Evolutionary conservation across 257 asterid species (phyloP).

Genomic region (Nicotiana undulata): DNA sequence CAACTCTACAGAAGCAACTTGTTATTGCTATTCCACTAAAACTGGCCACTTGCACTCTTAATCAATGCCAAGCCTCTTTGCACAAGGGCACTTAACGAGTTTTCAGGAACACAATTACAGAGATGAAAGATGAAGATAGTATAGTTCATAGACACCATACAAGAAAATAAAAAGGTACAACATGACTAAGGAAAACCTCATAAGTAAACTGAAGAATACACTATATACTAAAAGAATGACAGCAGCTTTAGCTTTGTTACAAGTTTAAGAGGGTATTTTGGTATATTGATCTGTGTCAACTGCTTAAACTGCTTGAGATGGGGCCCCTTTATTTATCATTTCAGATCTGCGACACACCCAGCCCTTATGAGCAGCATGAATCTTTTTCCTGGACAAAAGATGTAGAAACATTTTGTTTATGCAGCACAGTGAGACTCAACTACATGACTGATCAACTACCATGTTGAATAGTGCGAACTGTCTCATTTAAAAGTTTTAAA

Average conservation of each 20-base stretch:
- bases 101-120: not conserved
- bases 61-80: not conserved
- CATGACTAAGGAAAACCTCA: not conserved
- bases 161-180: not conserved
- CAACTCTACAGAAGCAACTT: not conserved
- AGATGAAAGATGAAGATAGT: not conserved
- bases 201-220: not conserved
- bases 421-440: not conserved
- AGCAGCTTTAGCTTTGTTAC: not conserved
- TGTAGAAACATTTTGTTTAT: not conserved
- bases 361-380: not conserved
- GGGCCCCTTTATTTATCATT: not conserved
- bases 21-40: not conserved
- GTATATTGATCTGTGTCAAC: not conserved
- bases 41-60: not conserved
- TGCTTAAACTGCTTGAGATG: not conserved
- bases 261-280: not conserved
- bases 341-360: not conserved
- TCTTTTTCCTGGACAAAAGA: not conserved
- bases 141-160: not conserved
- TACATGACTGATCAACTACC: not conserved
- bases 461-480: not conserved
- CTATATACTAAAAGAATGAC: not conserved
- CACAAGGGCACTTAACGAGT: not conserved
- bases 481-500: not conserved